phyloP scores from a whole-genome alignment of 2,329 filamentous ascomycete genomes.

The Penicillium sp. region DNA sequence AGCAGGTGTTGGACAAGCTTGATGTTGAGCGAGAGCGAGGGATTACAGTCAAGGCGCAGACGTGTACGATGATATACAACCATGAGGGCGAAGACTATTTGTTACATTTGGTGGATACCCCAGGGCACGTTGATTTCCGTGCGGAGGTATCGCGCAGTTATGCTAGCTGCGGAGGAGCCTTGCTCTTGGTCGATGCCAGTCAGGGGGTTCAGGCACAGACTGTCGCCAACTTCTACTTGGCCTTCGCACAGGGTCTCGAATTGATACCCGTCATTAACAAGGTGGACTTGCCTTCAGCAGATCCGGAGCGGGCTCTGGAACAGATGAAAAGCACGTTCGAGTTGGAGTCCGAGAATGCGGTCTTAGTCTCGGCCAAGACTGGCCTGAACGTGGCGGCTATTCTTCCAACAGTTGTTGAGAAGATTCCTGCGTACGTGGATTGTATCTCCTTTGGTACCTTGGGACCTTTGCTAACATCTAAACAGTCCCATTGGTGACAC shows the following conservation, averaged over 20 bases:
- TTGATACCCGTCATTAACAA: constrained; percentile 96
- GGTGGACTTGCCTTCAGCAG: constrained; percentile 86
- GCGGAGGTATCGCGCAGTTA: constrained; percentile 95
- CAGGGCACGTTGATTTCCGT: constrained; percentile 95
- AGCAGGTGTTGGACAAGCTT: constrained; percentile 94
- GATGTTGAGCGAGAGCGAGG: constrained; percentile 95
- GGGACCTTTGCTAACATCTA: constrained; percentile 17
- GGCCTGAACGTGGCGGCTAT: constrained; percentile 82
- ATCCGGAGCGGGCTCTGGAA: constrained; percentile 77
- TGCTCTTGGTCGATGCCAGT: constrained; percentile 91
- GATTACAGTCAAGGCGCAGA: constrained; percentile 98
- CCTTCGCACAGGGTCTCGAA: constrained; percentile 83
- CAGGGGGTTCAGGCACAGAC: constrained; percentile 98
- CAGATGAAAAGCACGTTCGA: constrained; percentile 88
- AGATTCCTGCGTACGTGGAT: constrained; percentile 65
- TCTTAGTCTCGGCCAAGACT: constrained; percentile 88
- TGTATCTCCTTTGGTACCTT: neutral
- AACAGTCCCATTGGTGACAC: constrained; percentile 66
- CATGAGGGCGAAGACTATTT: constrained; percentile 84
- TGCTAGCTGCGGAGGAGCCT: constrained; percentile 87
- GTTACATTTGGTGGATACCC: constrained; percentile 92
- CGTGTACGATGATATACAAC: constrained; percentile 95
- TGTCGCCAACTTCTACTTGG: constrained; percentile 96
- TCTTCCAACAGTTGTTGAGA: constrained; percentile 79
- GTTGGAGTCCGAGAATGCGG: constrained; percentile 70